These are phyloP conservation scores for Amoeboaphelidium protococcarum DNA, from an alignment of 371 early-diverging fungal genomes.

Conservation along the genomic window DNA sequence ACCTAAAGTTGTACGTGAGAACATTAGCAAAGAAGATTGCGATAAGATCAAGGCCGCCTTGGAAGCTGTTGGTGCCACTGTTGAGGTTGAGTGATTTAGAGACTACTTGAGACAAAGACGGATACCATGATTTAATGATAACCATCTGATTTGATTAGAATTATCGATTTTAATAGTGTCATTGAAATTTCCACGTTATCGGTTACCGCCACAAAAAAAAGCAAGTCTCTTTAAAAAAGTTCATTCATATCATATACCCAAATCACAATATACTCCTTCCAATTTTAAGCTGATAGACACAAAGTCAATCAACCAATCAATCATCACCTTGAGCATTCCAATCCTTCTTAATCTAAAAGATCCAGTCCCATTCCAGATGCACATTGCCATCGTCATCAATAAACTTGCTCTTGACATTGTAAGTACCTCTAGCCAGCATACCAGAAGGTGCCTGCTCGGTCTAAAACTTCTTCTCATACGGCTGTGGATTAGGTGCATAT, in stretches of 20 bases:
- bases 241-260: no score
- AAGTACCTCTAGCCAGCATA: slow-evolving; percentile 64
- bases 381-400: slow-evolving; percentile 27
- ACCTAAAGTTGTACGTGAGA: slow-evolving; percentile 80
- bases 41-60: slow-evolving; percentile 85
- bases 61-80: slow-evolving; percentile 77
- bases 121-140: neutral
- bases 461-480: slow-evolving; percentile 38
- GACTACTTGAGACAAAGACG: neutral
- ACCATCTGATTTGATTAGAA: slow-evolving; percentile 1
- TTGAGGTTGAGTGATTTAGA: slow-evolving; percentile 46
- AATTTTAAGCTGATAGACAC: no score
- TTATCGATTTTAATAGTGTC: slow-evolving; percentile 5
- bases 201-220: neutral
- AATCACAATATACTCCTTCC: no score
- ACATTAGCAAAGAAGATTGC: slow-evolving; percentile 77
- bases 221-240: no score
- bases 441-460: slow-evolving; percentile 70
- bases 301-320: no score
- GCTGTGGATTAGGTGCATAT: slow-evolving; percentile 43
- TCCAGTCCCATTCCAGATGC: slow-evolving; percentile 34
- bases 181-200: slow-evolving; percentile 5
- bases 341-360: slow-evolving; percentile 36
- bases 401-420: slow-evolving; percentile 35
- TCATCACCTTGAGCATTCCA: slow-evolving; percentile 14